A percentile compares a stretch with the other conserved stretches of the same genome.
Evolutionary conservation across 2,329 filamentous ascomycete species (phyloP).

Genomic region (Tolypocladium inflatum): DNA sequence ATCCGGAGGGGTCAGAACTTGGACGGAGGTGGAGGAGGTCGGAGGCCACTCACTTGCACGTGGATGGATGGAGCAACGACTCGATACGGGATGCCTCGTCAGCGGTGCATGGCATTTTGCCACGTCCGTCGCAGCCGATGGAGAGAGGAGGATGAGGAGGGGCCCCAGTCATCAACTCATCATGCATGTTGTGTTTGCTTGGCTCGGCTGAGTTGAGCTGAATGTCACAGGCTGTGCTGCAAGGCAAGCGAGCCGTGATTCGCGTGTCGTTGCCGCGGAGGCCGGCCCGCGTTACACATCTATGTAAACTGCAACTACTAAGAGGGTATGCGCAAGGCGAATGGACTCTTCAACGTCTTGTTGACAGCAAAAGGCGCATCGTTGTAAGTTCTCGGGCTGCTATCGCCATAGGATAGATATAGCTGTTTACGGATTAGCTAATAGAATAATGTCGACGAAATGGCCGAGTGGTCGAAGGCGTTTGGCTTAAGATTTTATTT

Average conservation of each 20-base stretch:
- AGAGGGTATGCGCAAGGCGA: background rate
- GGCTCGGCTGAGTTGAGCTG: background rate
- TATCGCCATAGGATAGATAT: too few species aligned
- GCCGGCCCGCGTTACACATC: background rate
- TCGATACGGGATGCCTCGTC: background rate
- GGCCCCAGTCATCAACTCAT: background rate
- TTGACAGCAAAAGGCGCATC: background rate
- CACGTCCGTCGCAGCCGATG: background rate
- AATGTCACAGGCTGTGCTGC: background rate
- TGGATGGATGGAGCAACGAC: background rate
- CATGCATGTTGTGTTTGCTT: background rate
- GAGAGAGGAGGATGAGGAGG: background rate
- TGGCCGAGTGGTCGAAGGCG: background rate
- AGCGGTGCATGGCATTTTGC: background rate
- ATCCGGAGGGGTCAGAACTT: too few species aligned
- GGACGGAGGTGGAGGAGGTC: too few species aligned
- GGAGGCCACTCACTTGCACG: background rate
- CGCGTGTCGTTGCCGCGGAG: background rate
- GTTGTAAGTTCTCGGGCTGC: too few species aligned
- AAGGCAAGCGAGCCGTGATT: background rate
- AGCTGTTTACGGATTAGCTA: background rate
- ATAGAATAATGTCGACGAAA: background rate
- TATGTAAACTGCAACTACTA: background rate
- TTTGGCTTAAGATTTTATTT: background rate
- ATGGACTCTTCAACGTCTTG: too few species aligned